These are phyloP conservation scores for Tetrapisispora namnaoensis DNA, from an alignment of 805 yeast species.

Conservation along the genomic window DNA sequence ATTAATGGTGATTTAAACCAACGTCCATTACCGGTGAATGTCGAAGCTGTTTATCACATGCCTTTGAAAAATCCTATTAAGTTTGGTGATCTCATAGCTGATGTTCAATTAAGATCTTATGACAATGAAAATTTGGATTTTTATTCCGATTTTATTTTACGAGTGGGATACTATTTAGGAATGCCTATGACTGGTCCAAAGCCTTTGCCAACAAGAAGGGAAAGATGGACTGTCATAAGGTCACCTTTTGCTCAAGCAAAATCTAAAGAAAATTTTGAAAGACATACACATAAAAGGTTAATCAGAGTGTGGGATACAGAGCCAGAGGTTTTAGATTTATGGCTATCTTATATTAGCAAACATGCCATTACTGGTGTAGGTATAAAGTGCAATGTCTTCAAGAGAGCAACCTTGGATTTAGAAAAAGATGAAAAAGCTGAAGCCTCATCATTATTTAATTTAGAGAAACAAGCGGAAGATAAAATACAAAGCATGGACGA, in stretches of 20 bases:
- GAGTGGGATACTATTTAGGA: constrained; percentile 85
- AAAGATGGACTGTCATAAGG: constrained; percentile 87
- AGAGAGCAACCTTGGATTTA: constrained; percentile 31
- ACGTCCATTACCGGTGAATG: constrained; percentile 70
- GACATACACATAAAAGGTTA: constrained; percentile 69
- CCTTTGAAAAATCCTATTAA: constrained; percentile 62
- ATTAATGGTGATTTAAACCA: background rate
- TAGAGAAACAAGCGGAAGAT: background rate
- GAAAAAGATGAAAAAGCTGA: background rate
- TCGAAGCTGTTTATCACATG: constrained; percentile 69
- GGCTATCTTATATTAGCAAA: constrained; percentile 69
- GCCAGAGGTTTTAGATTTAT: constrained; percentile 72
- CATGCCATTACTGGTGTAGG: constrained; percentile 76
- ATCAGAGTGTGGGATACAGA: constrained; percentile 76
- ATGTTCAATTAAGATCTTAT: constrained; percentile 60
- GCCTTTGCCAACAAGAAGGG: constrained; percentile 58
- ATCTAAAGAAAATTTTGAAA: constrained; percentile 86
- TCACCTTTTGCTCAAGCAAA: constrained; percentile 93
- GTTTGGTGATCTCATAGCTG: constrained; percentile 73
- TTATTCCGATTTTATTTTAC: constrained; percentile 72
- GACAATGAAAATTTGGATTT: constrained; percentile 62
- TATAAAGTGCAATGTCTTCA: constrained; percentile 60
- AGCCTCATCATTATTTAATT: background rate
- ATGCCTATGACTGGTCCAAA: constrained; percentile 74
- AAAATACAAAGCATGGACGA: constrained; percentile 12